Evolutionary conservation across 768 basidiomycete species (phyloP), one percentile per base, ranked within the genome.

Genomic region (Russula sp.): DNA sequence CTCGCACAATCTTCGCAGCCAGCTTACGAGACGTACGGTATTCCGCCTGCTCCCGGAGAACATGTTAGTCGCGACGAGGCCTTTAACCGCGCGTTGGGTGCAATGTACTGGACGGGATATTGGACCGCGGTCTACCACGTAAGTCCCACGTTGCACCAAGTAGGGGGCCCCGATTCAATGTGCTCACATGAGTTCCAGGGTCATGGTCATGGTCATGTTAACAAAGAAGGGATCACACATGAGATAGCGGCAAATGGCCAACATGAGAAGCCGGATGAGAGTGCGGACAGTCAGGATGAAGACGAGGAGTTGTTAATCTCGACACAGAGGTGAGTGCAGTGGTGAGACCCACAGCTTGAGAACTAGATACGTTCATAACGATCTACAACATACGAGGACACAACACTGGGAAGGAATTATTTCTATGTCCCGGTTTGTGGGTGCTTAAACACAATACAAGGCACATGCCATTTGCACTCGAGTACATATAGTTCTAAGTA

Each of bases 121-220:
- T 93, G 90, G 90, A 90, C 89, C 2, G 90, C 90, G 1, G 81
- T 91, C 53, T 92, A 92, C 71, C 87, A 92, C 72, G 90, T 89
- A 34, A 58, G 57, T 58, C 16, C 16, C 30, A 69, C 55, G 84
- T 78, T 22, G 13, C 20, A 30, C 38, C 59, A 10, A 5, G 18
- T 63, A 48, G 10, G 5, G 52, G 16, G 14, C 34, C 18, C 36
- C 36, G 16, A 20, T 32, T 49, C n/a, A 34, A 30, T 34, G 24
- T 20, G 32, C 49, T 63, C 18, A 60, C 30, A 46, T 24, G 50
- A 22, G 8, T 46, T 28, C 6, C 32, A 66, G 64, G 52, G 59
- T 55, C 65, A 64, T 36, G 48, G 48, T 10, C 36, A 64, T 42
- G 48, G 48, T 7, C 42, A 40, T 49, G 40, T 28, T 56, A 20